phyloP scores from a whole-genome alignment of 768 basidiomycete genomes.

The Rhizopogon vesiculosus region DNA sequence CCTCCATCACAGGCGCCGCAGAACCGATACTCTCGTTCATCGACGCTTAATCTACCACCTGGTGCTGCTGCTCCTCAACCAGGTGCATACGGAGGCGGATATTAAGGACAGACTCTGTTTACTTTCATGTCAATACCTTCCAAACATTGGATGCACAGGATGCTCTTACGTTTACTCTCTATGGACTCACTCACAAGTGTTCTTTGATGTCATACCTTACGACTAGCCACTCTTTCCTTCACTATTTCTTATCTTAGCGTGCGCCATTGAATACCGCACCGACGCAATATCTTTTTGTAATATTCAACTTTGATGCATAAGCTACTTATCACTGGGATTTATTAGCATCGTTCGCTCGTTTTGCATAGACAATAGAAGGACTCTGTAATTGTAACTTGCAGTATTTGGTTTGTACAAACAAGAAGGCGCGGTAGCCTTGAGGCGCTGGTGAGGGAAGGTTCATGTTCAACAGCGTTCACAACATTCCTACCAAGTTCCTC shows the following conservation, averaged over 20 bases:
- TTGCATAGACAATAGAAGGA: not conserved
- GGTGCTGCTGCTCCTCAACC: slow-evolving; percentile 68
- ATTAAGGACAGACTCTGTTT: slow-evolving; percentile 1
- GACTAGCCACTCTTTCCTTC: not conserved
- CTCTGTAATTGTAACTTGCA: not conserved
- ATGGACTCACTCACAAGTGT: not conserved
- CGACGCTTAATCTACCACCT: slow-evolving; percentile 58
- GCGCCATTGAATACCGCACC: not conserved
- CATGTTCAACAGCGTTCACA: slow-evolving; percentile 9
- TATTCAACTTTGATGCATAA: not conserved
- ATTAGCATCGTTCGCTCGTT: not conserved
- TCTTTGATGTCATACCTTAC: slow-evolving; percentile 3
- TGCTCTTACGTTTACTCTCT: slow-evolving; percentile 5
- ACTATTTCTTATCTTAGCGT: not conserved
- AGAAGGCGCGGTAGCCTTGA: slow-evolving; percentile 19
- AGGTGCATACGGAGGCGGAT: slow-evolving; percentile 10
- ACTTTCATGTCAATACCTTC: slow-evolving; percentile 2
- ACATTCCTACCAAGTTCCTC: slow-evolving; percentile 7
- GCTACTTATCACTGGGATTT: not conserved
- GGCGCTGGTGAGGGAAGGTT: slow-evolving; percentile 19
- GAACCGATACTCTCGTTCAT: slow-evolving; percentile 69
- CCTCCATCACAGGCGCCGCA: slow-evolving; percentile 57
- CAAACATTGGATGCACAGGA: not conserved
- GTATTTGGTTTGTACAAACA: slow-evolving; percentile 29
- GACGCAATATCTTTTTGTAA: not conserved